Conservation (phyloP, 2,329 filamentous ascomycete species). For the Dothideomycetes sp. region DNA sequence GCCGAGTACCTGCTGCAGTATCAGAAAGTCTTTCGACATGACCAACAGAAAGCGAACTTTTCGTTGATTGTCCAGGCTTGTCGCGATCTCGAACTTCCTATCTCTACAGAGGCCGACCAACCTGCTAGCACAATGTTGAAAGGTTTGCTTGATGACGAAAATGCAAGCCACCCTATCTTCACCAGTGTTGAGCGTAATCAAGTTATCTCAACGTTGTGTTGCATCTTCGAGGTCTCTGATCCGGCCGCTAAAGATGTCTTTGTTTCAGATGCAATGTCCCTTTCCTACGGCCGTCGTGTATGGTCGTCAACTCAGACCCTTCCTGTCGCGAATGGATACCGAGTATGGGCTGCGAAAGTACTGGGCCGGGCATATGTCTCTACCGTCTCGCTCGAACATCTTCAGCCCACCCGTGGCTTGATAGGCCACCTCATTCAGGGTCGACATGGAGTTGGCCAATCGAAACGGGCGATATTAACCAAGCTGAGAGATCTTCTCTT, state of each 20-base stretch:
- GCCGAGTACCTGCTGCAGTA: constrained; percentile 58
- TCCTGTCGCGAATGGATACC: constrained; percentile 46
- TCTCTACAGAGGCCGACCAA: constrained; percentile 59
- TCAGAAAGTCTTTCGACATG: not conserved
- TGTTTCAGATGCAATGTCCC: constrained; percentile 55
- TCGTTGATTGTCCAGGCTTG: constrained; percentile 60
- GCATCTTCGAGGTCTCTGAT: constrained; percentile 57
- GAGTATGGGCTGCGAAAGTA: constrained; percentile 76
- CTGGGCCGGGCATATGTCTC: constrained; percentile 73
- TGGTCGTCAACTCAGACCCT: constrained; percentile 42
- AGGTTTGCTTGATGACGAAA: constrained; percentile 69
- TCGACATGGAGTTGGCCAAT: not conserved
- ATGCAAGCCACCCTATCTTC: constrained; percentile 53
- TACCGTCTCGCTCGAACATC: constrained; percentile 26
- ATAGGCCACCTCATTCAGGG: not conserved
- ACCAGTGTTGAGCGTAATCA: constrained; percentile 60
- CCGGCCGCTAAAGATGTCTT: constrained; percentile 58
- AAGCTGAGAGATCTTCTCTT: constrained; percentile 7
- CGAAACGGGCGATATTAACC: constrained; percentile 1
- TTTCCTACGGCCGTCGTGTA: constrained; percentile 53
- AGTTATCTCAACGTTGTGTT: constrained; percentile 64
- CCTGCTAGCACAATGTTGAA: constrained; percentile 72
- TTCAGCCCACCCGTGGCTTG: constrained; percentile 14
- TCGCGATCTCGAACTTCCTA: constrained; percentile 55
- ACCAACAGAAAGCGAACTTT: constrained; percentile 41